These are phyloP conservation scores for Corymbia maculata DNA, from an alignment of 345 rosid species.

Conservation along the genomic window DNA sequence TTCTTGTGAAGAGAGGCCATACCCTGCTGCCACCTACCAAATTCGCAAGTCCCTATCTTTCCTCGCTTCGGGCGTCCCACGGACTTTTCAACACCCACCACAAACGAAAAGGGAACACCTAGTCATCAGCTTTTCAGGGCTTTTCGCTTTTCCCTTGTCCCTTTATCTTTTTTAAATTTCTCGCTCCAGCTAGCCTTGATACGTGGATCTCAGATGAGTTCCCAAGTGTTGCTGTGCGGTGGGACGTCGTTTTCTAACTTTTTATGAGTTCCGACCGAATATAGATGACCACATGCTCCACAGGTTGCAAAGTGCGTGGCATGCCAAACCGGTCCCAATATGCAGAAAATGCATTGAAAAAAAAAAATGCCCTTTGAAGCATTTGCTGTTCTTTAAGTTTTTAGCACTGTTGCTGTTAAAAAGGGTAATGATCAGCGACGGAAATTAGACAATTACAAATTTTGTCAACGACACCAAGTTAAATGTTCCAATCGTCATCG, in stretches of 20 bases:
- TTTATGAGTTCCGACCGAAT: not conserved
- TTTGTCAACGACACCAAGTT: not conserved
- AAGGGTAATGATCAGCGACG: not conserved
- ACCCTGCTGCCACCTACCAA: not conserved
- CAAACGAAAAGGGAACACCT: not conserved
- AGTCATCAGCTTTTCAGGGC: not conserved
- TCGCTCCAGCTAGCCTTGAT: not conserved
- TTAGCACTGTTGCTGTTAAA: not conserved
- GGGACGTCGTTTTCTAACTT: not conserved
- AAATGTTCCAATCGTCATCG: not conserved
- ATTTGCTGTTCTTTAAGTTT: not conserved
- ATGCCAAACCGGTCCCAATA: not conserved
- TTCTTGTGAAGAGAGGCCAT: not conserved
- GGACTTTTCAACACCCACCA: not conserved
- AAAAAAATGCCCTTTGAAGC: not conserved
- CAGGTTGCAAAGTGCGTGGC: not conserved
- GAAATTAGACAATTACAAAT: not conserved
- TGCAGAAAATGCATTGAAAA: not conserved
- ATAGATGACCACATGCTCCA: not conserved
- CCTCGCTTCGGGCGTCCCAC: not conserved
- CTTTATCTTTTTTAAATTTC: not conserved
- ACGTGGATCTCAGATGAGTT: not conserved
- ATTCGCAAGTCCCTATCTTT: not conserved
- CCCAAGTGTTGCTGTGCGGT: not conserved
- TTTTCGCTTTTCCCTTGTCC: not conserved